These are phyloP conservation scores for Saccharomycodes ludwigii DNA, from an alignment of 805 yeast species.

Conservation along the genomic window DNA sequence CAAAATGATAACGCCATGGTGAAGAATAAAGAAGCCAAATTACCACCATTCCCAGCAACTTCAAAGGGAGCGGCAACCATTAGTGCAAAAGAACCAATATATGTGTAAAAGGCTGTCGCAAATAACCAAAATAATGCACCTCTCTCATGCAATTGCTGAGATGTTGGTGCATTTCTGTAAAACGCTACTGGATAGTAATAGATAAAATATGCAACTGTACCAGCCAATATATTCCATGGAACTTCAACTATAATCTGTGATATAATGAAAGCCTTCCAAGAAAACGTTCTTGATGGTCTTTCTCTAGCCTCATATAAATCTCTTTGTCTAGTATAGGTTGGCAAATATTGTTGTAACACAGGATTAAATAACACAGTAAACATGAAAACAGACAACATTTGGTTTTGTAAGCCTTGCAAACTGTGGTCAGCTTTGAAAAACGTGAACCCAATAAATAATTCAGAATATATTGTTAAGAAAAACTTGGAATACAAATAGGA, in stretches of 20 bases:
- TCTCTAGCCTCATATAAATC: constrained; percentile 31
- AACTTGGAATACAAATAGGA: constrained; percentile 29
- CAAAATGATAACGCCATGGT: constrained; percentile 25
- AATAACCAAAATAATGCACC: constrained; percentile 39
- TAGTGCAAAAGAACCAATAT: constrained; percentile 27
- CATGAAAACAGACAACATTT: constrained; percentile 27
- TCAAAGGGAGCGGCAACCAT: constrained; percentile 21
- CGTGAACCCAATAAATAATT: constrained; percentile 42
- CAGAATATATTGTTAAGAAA: constrained; percentile 30
- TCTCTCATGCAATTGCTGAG: constrained; percentile 33
- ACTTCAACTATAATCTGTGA: constrained; percentile 25
- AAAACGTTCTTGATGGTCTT: constrained; percentile 28
- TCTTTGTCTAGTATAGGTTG: constrained; percentile 25
- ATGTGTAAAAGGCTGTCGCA: constrained; percentile 34
- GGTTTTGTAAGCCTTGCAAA: constrained; percentile 28
- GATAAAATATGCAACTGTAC: constrained; percentile 23
- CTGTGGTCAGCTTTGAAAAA: constrained; percentile 41
- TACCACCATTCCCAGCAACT: constrained; percentile 9
- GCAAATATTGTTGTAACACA: constrained; percentile 28
- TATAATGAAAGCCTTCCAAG: constrained; percentile 27
- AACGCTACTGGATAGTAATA: constrained; percentile 30
- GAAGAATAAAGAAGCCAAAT: constrained; percentile 21
- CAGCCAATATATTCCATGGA: constrained; percentile 22
- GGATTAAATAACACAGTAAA: constrained; percentile 29
- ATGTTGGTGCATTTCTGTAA: constrained; percentile 20